These are phyloP conservation scores for Phanerodontia chrysosporium DNA, from an alignment of 768 basidiomycete species.

Conservation along the genomic window DNA sequence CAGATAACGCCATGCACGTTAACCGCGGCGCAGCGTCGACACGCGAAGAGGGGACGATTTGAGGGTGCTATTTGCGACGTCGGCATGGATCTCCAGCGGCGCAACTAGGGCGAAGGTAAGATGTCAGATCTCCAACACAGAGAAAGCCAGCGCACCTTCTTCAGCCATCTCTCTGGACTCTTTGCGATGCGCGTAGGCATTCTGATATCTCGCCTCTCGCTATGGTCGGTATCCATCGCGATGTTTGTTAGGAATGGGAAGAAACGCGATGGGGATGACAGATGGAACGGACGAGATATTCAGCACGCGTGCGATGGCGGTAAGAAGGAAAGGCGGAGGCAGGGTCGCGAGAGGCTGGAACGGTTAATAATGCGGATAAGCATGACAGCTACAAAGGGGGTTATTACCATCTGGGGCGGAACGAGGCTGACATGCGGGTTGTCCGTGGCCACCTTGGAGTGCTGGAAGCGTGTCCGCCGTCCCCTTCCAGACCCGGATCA, in stretches of 20 bases:
- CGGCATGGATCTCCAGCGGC: conserved; percentile 23
- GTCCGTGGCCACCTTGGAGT: neutral
- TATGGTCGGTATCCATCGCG: neutral
- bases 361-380: neutral
- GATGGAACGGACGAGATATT: neutral
- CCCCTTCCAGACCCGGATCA: neutral
- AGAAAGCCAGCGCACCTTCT: neutral
- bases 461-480: neutral
- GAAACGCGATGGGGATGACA: neutral
- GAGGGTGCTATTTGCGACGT: conserved; percentile 18
- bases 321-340: neutral
- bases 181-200: conserved; percentile 1
- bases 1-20: conserved; percentile 20
- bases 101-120: conserved; percentile 13
- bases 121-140: neutral
- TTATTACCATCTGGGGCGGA: neutral
- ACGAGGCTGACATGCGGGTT: conserved; percentile 7
- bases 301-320: neutral
- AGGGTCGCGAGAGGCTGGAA: conserved; percentile 1
- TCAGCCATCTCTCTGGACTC: conserved; percentile 2
- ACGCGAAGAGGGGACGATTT: conserved; percentile 20
- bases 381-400: neutral
- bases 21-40: conserved; percentile 16
- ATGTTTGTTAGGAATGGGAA: neutral
- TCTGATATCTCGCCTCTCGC: neutral